These are phyloP conservation scores for Solanum sitiens DNA, from an alignment of 257 asterid genomes.

Conservation along the genomic window DNA sequence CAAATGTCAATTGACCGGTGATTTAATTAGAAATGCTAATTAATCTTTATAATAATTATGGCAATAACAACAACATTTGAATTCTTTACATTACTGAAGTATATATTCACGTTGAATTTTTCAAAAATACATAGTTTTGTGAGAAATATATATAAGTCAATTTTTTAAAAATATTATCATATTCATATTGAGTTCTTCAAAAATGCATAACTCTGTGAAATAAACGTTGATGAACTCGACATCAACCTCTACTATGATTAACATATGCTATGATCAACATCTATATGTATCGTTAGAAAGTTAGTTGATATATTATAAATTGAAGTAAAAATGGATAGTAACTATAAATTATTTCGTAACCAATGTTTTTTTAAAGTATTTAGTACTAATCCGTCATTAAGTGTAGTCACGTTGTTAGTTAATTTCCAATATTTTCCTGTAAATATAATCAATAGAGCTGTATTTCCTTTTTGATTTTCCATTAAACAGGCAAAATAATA, in stretches of 20 bases:
- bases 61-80: background rate
- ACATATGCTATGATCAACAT: too few relatives aligned
- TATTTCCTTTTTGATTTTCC: background rate
- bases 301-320: background rate
- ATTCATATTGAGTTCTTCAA: too few relatives aligned
- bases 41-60: background rate
- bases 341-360: background rate
- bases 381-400: background rate
- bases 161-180: too few relatives aligned
- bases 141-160: background rate
- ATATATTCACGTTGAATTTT: background rate
- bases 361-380: background rate
- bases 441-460: background rate
- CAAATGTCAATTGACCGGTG: background rate
- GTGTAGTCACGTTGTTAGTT: background rate
- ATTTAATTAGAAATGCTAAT: background rate
- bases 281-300: background rate
- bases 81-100: background rate
- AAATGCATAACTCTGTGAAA: too few relatives aligned
- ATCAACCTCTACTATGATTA: too few relatives aligned
- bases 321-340: too few relatives aligned
- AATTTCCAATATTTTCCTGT: background rate
- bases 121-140: background rate
- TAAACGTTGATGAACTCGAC: too few relatives aligned
- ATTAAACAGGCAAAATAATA: background rate